Conservation (phyloP, 2,329 filamentous ascomycete species). For the Microdochium nivale region DNA sequence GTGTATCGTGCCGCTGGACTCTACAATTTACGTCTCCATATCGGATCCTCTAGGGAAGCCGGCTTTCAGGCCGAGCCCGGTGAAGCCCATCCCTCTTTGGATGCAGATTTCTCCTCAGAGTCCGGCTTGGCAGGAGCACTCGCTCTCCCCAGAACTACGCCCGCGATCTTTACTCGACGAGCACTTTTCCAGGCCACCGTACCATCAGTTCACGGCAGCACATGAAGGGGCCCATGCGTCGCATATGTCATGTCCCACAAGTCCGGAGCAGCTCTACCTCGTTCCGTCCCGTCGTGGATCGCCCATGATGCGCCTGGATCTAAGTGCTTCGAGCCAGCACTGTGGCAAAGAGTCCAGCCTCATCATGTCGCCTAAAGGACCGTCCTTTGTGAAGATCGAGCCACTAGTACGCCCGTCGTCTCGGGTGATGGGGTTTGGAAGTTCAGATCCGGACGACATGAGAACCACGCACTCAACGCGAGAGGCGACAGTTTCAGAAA, state of each 20-base stretch:
- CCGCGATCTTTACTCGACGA: constrained; percentile 16
- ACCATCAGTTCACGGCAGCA: background rate
- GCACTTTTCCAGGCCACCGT: constrained; percentile 9
- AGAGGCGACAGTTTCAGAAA: background rate
- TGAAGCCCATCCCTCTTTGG: constrained; percentile 42
- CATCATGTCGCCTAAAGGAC: constrained; percentile 8
- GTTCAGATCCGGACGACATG: background rate
- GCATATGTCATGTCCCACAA: background rate
- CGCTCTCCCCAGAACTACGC: constrained; percentile 1
- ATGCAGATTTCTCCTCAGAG: constrained; percentile 26
- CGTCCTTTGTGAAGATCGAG: constrained; percentile 26
- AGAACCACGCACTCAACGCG: background rate
- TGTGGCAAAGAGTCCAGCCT: constrained; percentile 2
- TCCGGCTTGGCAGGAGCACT: constrained; percentile 1
- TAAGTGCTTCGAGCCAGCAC: background rate
- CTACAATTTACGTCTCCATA: constrained; percentile 40
- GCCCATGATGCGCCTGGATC: background rate
- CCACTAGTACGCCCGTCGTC: constrained; percentile 30
- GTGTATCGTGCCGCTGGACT: constrained; percentile 16
- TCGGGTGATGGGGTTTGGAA: constrained; percentile 9
- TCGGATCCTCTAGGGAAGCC: constrained; percentile 36
- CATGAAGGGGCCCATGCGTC: background rate
- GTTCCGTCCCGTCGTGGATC: background rate
- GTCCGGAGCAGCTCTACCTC: constrained; percentile 13
- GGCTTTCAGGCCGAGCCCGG: constrained; percentile 36